Evolutionary conservation across 2,329 filamentous ascomycete species (phyloP), one percentile per base, ranked within the genome.

Genomic region (Bipolaris oryzae): DNA sequence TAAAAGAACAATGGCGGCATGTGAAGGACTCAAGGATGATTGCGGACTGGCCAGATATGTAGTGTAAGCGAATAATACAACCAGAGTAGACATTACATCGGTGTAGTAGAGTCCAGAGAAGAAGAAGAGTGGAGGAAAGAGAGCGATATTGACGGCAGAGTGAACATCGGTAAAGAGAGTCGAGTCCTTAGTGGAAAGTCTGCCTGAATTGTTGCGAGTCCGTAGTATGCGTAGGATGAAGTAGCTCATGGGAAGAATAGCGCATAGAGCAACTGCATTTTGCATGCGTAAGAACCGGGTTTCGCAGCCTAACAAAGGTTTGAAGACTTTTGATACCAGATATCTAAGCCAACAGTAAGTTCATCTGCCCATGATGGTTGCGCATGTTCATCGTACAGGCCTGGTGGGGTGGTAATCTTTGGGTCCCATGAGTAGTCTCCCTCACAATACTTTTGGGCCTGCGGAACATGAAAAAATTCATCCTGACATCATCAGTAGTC

Each of bases 91-190:
- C 48, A 90, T 82, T 2, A 97, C 84, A 74, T 99, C 95, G 0
- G 95, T 99, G 75, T 99, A 99, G 76, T 96, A 99, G 7, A 99
- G 80, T 0, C 87, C 92, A 0, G 92, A 95, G 76, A 99, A 99
- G 82, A 99, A 99, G 81, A 96, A 97, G 0, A 99, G 75, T 0
- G 93, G 86, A 0, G 95, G 95, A 60, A 98, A 97, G 0, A 96
- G 80, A 16, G 87, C 87, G 38, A 96, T 85, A 64, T 97, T 96
- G 63, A 95, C 70, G 2, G 89, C 89, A 0, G 86, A 87, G 64
- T 91, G 86, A 23, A 84, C 72, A 3, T 75, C 67, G 37, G 66
- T 79, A 70, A 65, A 15, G 21, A 45, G 41, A 2, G 66, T 81
- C 79, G 31, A 75, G 53, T 70, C 66, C 9, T 54, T 37, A 18